Conservation (phyloP, 2,329 filamentous ascomycete genomes). For the Colletotrichum theobromicola region DNA sequence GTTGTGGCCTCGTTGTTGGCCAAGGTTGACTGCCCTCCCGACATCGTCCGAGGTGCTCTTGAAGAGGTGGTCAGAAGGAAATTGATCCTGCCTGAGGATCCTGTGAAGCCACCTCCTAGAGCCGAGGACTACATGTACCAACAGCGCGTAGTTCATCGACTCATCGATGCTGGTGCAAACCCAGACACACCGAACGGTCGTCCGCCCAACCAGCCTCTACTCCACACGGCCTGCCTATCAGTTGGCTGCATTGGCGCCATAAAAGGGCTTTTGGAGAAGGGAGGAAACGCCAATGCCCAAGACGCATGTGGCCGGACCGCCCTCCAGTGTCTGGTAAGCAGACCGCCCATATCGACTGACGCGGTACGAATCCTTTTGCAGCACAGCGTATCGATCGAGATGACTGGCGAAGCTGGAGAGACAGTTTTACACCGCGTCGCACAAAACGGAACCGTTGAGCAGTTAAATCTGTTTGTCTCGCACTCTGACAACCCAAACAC, state of each 20-base stretch:
- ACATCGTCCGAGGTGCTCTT: not conserved
- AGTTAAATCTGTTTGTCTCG: not conserved
- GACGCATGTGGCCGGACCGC: not conserved
- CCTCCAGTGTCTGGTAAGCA: not conserved
- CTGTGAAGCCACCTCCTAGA: not conserved
- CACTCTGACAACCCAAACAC: not conserved
- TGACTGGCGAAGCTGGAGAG: not conserved
- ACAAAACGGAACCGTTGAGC: not conserved
- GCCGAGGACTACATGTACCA: not conserved
- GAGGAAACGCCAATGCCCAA: constrained; percentile 4
- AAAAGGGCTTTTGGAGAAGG: constrained; percentile 3
- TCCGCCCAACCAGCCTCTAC: not conserved
- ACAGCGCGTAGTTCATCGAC: constrained; percentile 3
- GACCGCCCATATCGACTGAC: not conserved
- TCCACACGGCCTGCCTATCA: not conserved
- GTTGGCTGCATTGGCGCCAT: not conserved
- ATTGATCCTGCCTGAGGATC: constrained; percentile 3
- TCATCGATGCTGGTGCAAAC: constrained; percentile 3
- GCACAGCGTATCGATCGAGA: not conserved
- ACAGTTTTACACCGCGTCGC: not conserved
- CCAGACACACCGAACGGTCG: not conserved
- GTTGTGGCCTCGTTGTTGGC: constrained; percentile 1
- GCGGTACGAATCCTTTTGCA: not conserved
- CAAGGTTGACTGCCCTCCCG: not conserved
- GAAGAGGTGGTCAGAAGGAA: not conserved